These are phyloP conservation scores for Combretum micranthum DNA, from an alignment of 345 rosid species.

Conservation along the genomic window DNA sequence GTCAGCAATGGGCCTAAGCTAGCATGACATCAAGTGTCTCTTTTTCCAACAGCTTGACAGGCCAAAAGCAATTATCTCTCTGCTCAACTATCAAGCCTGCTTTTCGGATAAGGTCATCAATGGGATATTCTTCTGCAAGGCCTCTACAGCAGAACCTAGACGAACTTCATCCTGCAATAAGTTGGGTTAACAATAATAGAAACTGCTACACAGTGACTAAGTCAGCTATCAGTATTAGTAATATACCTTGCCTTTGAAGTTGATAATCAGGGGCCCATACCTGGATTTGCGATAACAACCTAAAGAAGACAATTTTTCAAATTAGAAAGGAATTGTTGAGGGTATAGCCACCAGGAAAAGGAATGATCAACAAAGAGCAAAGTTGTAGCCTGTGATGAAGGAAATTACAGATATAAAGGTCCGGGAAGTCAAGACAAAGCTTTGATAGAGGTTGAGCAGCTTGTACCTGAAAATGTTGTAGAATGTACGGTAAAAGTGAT, in stretches of 20 bases:
- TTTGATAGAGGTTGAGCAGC: constrained; percentile 69
- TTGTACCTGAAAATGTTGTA: constrained; percentile 58
- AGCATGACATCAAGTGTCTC: too few relatives aligned
- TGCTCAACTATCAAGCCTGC: constrained; percentile 12
- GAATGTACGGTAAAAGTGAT: background rate
- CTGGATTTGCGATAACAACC: constrained; percentile 80
- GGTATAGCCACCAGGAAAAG: constrained; percentile 13
- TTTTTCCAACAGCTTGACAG: background rate
- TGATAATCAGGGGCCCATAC: constrained; percentile 50
- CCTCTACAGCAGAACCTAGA: constrained; percentile 44
- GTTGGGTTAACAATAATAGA: background rate
- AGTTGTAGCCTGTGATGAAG: background rate
- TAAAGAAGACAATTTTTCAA: constrained; percentile 14
- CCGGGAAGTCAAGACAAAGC: constrained; percentile 83
- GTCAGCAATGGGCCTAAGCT: too few relatives aligned
- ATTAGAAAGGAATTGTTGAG: background rate
- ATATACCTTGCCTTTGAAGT: constrained; percentile 73
- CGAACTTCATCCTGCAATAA: constrained; percentile 47
- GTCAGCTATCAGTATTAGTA: too few relatives aligned
- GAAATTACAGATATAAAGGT: constrained; percentile 60
- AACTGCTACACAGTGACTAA: too few relatives aligned
- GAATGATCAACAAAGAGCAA: constrained; percentile 2
- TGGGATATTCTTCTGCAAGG: constrained; percentile 48
- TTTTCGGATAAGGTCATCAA: constrained; percentile 34
- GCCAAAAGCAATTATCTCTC: background rate